Base-by-base conservation (phyloP, 306 rosid genomes). In the Prunus davidiana region DNA sequence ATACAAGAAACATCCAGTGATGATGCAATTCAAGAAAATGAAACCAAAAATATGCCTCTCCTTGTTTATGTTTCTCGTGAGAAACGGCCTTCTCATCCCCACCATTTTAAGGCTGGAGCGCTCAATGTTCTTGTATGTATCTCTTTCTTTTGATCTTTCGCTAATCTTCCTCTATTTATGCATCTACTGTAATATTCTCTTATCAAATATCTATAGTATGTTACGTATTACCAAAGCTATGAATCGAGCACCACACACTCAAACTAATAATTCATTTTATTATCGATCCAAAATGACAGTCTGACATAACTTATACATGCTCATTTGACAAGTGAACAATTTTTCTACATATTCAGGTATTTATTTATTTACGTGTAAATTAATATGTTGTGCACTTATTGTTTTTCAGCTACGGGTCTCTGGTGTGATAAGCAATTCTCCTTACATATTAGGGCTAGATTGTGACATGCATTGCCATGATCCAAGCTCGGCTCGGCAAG, bases 381-480 rank as follows among this genome's bases (percentile, higher is more conserved):
- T 38, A 6, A 38, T 0, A 38, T 38, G 7, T 38, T 28, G 1
- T 72, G 34, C 5, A 18, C 9, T 38, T 38, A 38, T n/a, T 41
- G 25, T 81, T 30, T 64, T 80, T 56, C 87, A 91, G 97, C 89
- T 79, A 54, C 84, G 98, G 6, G 89, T 87, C 22, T 93, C 97
- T 0, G 80, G 89, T 5, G 83, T 89, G 82, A 83, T 89, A 49
- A 93, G 95, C 63, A 91, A 93, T 70, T 83, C 91, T 25, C 97
- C 95, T 0, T 86, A 81, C 86, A 72, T 91, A 49, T 78, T 93
- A 22, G 86, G 82, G 20, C 73, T 91, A 6, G 98, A 93, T 46
- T 91, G 97, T 72, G 97, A 93, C 88, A 93, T 91, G 98, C 67
- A 82, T 60, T 91, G 91, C 78, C 88, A 87, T 12, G 92, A 87